Base-by-base conservation (phyloP, 2,329 filamentous ascomycete genomes). In the Orbilia ellipsospora region DNA sequence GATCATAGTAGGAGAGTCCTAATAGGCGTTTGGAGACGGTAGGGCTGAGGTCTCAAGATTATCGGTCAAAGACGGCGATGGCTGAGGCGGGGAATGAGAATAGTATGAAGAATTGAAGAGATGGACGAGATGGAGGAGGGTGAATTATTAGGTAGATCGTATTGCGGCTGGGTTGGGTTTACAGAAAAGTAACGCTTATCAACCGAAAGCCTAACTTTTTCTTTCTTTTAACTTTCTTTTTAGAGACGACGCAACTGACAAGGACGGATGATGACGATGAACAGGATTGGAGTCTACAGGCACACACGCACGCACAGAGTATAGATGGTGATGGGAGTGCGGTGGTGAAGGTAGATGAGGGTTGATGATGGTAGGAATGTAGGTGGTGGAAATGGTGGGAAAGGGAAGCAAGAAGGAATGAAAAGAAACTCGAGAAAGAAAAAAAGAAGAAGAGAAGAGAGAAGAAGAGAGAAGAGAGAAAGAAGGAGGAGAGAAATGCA, bases 121-220 rank as follows among this genome's bases (percentile, higher is more conserved):
- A 48, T 6, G 44, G 1, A 48, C 4, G 7, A 18, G 44, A 10
- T 13, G 44, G 7, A 48, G 44, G 44, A n/a, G 6, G 44, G 44
- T 4, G 44, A 48, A 15, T 48, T n/a, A 12, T 48, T 48, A 48
- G 44, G 44, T 48, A 36, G 3, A 48, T 5, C 13, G 44, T 15
- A 48, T 48, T 48, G 44, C 44, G 13, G 15, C 44, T 57, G n/a
- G 28, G 55, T 74, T 56, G 52, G 31, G 63, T 62, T 62, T 45
- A 52, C 20, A 55, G 40, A 69, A 54, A 72, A 75, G 57, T 63
- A 60, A 75, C 57, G 57, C 64, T 69, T 75, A 69, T 75, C 72
- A 75, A 69, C 59, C 63, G 72, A 68, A 69, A 60, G 57, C 56
- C 61, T 75, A 60, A 59, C 18, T 8, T n/a, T 13, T 44, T 36